These are phyloP conservation scores for Pogostemon cablin DNA, from an alignment of 257 asterid species.

Conservation along the genomic window DNA sequence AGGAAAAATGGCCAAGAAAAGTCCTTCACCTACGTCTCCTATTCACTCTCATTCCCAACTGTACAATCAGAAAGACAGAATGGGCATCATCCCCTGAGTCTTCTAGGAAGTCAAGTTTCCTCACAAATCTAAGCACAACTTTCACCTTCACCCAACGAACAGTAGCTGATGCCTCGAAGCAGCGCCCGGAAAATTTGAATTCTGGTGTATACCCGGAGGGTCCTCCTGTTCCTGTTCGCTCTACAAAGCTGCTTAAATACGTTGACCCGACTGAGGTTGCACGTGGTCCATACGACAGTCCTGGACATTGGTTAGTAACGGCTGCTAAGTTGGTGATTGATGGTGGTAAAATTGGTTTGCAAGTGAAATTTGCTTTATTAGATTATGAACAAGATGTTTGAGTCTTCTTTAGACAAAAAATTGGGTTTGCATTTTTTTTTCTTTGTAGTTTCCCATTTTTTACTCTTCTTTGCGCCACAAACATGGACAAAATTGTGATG, in stretches of 20 bases:
- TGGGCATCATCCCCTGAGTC: constrained; percentile 93
- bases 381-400: constrained; percentile 61
- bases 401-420: constrained; percentile 8
- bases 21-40: constrained; percentile 91
- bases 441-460: too few relatives aligned
- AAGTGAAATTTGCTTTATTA: constrained; percentile 86
- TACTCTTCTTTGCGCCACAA: too few relatives aligned
- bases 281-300: constrained; percentile 84
- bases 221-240: constrained; percentile 81
- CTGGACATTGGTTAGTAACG: constrained; percentile 97
- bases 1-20: constrained; percentile 87
- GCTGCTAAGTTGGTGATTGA: constrained; percentile 87
- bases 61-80: constrained; percentile 74
- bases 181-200: constrained; percentile 67
- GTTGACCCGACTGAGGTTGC: constrained; percentile 77
- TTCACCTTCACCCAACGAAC: constrained; percentile 83
- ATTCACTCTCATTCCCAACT: constrained; percentile 72
- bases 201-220: constrained; percentile 96
- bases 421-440: too few relatives aligned
- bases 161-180: constrained; percentile 60
- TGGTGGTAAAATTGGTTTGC: constrained; percentile 89
- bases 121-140: constrained; percentile 84
- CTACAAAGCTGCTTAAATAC: constrained; percentile 74
- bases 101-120: constrained; percentile 66
- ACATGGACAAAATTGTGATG: too few relatives aligned